Evolutionary conservation across 2,329 filamentous ascomycete species (phyloP).

Genomic region (Cytospora mali): DNA sequence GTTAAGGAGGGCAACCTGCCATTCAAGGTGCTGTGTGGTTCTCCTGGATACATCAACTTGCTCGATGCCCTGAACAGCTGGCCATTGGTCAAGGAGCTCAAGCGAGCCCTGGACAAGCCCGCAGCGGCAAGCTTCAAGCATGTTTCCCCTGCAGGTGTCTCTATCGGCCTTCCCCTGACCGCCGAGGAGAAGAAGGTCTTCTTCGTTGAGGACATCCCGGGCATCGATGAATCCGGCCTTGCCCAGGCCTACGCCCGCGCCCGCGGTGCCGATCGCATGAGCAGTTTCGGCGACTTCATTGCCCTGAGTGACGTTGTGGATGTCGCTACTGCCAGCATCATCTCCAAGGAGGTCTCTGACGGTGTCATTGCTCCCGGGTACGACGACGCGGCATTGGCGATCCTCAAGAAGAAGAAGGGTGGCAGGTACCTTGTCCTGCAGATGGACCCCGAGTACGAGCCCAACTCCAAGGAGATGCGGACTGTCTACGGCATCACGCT

Average conservation of each 20-base stretch:
- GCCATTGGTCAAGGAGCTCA: slow-evolving; percentile 95
- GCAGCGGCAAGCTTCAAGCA: slow-evolving; percentile 99
- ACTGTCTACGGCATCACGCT: slow-evolving; percentile 90
- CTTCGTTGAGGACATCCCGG: slow-evolving; percentile 94
- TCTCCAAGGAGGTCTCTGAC: slow-evolving; percentile 96
- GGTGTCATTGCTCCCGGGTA: slow-evolving; percentile 93
- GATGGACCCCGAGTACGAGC: slow-evolving; percentile 86
- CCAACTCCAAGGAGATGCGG: slow-evolving; percentile 78
- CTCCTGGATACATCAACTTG: slow-evolving; percentile 96
- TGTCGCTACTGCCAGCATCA: slow-evolving; percentile 92
- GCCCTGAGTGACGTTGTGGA: slow-evolving; percentile 91
- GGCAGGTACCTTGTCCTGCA: slow-evolving; percentile 95
- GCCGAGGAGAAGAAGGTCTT: slow-evolving; percentile 94
- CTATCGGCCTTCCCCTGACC: slow-evolving; percentile 85
- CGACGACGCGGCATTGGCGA: slow-evolving; percentile 80
- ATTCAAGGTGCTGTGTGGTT: slow-evolving; percentile 90
- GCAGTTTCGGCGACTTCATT: slow-evolving; percentile 95
- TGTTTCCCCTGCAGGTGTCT: slow-evolving; percentile 93
- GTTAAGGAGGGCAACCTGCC: slow-evolving; percentile 73
- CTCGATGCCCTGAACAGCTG: slow-evolving; percentile 96
- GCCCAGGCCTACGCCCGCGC: slow-evolving; percentile 96
- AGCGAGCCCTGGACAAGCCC: slow-evolving; percentile 80
- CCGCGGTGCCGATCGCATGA: slow-evolving; percentile 96
- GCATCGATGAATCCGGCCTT: slow-evolving; percentile 80
- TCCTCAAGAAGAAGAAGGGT: slow-evolving; percentile 97